Evolutionary conservation across 306 rosid species (phyloP), one percentile per base, ranked within the genome.

Genomic region (Canavalia ensiformis): DNA sequence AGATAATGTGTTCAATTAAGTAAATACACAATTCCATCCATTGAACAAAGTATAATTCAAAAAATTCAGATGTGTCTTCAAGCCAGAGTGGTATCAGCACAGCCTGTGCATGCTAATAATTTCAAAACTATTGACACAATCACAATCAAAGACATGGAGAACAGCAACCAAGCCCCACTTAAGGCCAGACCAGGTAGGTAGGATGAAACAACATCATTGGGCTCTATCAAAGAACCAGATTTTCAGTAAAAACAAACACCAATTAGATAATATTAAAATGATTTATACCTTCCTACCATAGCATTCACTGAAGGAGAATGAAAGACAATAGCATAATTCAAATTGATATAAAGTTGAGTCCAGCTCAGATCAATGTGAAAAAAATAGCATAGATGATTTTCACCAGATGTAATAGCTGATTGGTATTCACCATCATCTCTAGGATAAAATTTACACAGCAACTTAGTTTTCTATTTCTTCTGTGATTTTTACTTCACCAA

Each of bases 41-140:
- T 56, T 8, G 52, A n/a, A 51, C 29, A 66, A 83, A 72, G 49
- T 29, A 67, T 59, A 31, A 72, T 35, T 65, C 65, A 63, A 76
- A 63, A 76, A 77, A 54, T 46, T 11, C 58, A 58, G 33, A 78
- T 29, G 81, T n/a, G 59, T 12, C 64, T 56, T 70, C 30, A 77
- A 60, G 42, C 28, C 39, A 68, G n/a, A 65, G 45, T 45, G 56
- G 73, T 79, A 78, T 74, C 63, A 37, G 58, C 35, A 31, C 56
- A 72, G 35, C 54, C 39, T 12, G 11, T 18, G 50, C 50, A 41
- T 34, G 31, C 74, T 77, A 76, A 45, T 47, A 44, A 62, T n/a
- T 13, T 37, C 56, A 57, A 56, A 59, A 62, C 66, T 47, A 66
- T 59, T 47, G 7, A 64, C 51, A 69, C 55, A 45, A 76, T 30